Conservation (phyloP, 2,329 filamentous ascomycete species). For the Kalaharituber pfeilii region DNA sequence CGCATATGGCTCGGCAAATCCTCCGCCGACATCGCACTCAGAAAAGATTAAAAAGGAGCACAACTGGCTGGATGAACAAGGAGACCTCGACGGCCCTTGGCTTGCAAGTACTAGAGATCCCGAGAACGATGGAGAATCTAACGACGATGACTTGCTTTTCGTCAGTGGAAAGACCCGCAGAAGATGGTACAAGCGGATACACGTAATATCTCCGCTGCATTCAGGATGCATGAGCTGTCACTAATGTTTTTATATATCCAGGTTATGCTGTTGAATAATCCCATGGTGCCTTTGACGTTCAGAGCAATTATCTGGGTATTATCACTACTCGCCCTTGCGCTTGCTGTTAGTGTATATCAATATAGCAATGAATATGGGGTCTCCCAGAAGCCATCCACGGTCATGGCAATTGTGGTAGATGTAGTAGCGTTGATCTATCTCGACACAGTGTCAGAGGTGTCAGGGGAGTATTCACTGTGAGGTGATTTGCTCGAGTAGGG, state of each 20-base stretch:
- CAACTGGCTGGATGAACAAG: conserved; percentile 30
- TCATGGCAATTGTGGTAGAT: conserved; percentile 81
- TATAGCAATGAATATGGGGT: conserved; percentile 34
- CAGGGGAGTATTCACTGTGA: conserved; percentile 97
- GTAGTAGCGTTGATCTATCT: conserved; percentile 78
- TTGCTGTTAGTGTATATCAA: conserved; percentile 58
- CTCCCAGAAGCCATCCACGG: conserved; percentile 54
- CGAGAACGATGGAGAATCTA: conserved; percentile 35
- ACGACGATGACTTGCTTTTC: conserved; percentile 31
- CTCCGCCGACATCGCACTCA: conserved; percentile 20
- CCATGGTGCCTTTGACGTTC: conserved; percentile 70
- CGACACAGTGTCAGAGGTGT: conserved; percentile 92
- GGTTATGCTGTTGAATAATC: conserved; percentile 55
- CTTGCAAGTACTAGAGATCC: conserved; percentile 32
- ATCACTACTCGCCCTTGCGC: conserved; percentile 60
- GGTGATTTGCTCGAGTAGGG: conserved; percentile 88
- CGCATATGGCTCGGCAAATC: conserved; percentile 19
- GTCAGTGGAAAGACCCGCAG: conserved; percentile 34
- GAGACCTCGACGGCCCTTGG: conserved; percentile 29
- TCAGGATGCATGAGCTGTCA: neutral
- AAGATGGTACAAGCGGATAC: conserved; percentile 42
- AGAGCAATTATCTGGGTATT: conserved; percentile 69
- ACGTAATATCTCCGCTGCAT: conserved; percentile 25
- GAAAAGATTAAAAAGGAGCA: conserved; percentile 25
- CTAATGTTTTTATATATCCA: conserved; percentile 1